Base-by-base conservation (phyloP, 805 yeast genomes). In the Candida tallmaniae region DNA sequence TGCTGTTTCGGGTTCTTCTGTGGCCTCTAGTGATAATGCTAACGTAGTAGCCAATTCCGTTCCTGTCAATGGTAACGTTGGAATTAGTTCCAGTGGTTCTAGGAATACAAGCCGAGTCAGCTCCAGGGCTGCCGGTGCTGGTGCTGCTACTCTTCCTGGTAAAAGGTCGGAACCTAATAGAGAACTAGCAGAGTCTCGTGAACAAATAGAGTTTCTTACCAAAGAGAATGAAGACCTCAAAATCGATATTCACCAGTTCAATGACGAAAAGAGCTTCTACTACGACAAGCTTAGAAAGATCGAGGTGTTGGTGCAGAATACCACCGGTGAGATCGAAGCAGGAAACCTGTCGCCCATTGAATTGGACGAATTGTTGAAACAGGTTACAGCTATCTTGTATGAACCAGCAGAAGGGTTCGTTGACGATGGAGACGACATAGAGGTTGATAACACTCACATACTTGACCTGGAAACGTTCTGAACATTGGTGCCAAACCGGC, bases 211-310 rank as follows among this genome's bases (percentile, higher is more conserved):
- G 2, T 54, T 50, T 12, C 58, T 70, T 10, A 60, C 58, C 8
- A 14, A n/a, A 14, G 16, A 24, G 12, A n/a, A 8, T 6, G 8
- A 7, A 24, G 8, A 24, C 16, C 12, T 24, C 11, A 12, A n/a
- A n/a, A 8, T 12, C 8, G 12, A 14, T 24, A 11, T 12, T 14
- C 27, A 24, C 11, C 16, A 24, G 10, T 62, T 86, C 32, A 85
- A 81, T 49, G 74, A 83, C 1, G 97, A 93, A 55, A 76, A 97
- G 42, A 83, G 85, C 56, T 87, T 90, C 51, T 93, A 93, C 57
- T 90, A 85, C 61, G 80, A 83, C 50, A 93, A 90, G 60, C 65
- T 93, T 34, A 73, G 96, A 43, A 95, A 85, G 39, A 84, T 93
- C 36, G 98, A 93, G 58, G 76, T 86, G 18, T 60, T 89, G 30